These are phyloP conservation scores for Cynara cardunculus DNA, from an alignment of 129 eudicot genomes.

Conservation along the genomic window DNA sequence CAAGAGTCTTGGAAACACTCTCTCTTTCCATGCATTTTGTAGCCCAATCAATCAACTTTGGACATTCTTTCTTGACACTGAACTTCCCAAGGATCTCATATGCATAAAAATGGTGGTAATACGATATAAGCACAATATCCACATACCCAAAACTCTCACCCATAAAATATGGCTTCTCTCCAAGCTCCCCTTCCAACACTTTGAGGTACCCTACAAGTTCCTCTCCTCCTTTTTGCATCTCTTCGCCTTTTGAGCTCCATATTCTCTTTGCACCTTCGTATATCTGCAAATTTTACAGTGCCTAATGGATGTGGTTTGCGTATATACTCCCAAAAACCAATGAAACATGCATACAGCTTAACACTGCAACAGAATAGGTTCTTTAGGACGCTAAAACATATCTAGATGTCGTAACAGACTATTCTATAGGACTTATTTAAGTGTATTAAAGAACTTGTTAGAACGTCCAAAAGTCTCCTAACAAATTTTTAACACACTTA, in stretches of 20 bases:
- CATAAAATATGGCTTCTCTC: constrained; percentile 6
- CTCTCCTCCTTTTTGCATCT: constrained; percentile 10
- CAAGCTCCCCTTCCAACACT: constrained; percentile 10
- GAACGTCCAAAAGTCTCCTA: no score
- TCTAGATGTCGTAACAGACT: no score
- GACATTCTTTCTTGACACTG: background rate
- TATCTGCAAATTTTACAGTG: no score
- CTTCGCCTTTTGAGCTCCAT: constrained; percentile 2
- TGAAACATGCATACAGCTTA: no score
- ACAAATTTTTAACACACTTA: no score
- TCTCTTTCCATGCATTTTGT: constrained; percentile 15
- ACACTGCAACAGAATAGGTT: no score
- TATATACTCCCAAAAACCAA: no score
- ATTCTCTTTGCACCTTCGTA: constrained; percentile 4
- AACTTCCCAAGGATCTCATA: constrained; percentile 1
- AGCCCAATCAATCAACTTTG: constrained; percentile 16
- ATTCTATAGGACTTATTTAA: no score
- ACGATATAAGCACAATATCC: constrained; percentile 10
- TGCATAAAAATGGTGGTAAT: background rate
- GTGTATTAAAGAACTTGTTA: no score
- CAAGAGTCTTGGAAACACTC: constrained; percentile 10
- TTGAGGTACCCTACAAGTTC: background rate
- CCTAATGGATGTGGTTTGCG: no score
- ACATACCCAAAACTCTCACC: constrained; percentile 18
- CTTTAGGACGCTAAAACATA: no score